Conservation (phyloP, 169 alveolate species). For the Cryptosporidium sp. region DNA sequence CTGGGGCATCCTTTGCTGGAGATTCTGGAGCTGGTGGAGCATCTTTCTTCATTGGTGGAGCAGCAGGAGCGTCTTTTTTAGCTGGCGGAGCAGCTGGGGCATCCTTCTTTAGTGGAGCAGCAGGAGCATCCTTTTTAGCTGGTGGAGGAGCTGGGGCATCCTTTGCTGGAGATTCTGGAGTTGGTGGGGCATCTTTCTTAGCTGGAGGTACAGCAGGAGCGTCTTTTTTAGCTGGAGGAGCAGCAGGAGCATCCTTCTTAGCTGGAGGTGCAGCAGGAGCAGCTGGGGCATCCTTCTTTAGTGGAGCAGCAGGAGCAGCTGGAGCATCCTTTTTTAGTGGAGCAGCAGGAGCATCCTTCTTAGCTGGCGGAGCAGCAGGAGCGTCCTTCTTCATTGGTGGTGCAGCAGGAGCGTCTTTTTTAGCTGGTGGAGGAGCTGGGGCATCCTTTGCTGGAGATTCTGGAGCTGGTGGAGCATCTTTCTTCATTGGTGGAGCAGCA, state of each 20-base stretch:
- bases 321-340: not conserved
- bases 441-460: not conserved
- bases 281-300: slow-evolving; percentile 2
- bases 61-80: not conserved
- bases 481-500: not conserved
- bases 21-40: not conserved
- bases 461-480: slow-evolving; percentile 17
- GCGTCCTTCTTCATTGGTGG: no score
- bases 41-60: slow-evolving; percentile 4
- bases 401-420: no score
- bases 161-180: not conserved
- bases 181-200: not conserved
- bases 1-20: not conserved
- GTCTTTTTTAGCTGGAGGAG: not conserved
- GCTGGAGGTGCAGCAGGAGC: not conserved
- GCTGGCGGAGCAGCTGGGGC: slow-evolving; percentile 2
- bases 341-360: slow-evolving; percentile 6
- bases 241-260: not conserved
- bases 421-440: no score
- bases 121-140: not conserved
- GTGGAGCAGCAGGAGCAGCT: not conserved
- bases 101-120: slow-evolving; percentile 4
- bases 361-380: no score
- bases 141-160: slow-evolving; percentile 3
- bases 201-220: not conserved